Evolutionary conservation across 805 yeast genomes (phyloP).

Genomic region (Cyberlindnera euphorbiiphila): DNA sequence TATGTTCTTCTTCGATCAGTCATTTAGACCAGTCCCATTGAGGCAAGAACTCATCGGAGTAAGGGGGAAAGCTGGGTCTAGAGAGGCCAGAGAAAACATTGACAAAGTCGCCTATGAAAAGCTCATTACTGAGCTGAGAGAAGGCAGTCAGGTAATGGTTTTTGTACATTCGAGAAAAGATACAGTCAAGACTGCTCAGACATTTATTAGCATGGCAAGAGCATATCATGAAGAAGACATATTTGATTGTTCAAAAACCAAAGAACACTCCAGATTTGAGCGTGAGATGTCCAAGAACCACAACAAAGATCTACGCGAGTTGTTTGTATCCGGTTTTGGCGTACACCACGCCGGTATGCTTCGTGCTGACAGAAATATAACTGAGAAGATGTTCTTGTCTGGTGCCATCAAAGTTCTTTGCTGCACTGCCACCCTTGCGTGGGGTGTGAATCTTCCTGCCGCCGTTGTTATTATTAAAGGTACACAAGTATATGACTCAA

Average conservation of each 20-base stretch:
- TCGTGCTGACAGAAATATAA: constrained; percentile 81
- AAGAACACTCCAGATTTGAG: constrained; percentile 40
- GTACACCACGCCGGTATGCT: constrained; percentile 97
- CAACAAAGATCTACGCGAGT: constrained; percentile 75
- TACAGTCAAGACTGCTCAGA: constrained; percentile 77
- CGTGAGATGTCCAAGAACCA: constrained; percentile 69
- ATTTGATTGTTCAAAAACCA: constrained; percentile 54
- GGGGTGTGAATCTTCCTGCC: constrained; percentile 99
- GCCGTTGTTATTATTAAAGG: constrained; percentile 97
- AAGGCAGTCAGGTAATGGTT: constrained; percentile 90
- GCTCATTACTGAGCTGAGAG: constrained; percentile 56
- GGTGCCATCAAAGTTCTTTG: constrained; percentile 89
- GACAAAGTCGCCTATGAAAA: constrained; percentile 78
- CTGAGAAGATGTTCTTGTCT: constrained; percentile 78
- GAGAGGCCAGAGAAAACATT: constrained; percentile 60
- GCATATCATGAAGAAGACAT: constrained; percentile 50
- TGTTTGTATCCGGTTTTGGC: constrained; percentile 82
- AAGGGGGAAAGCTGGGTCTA: constrained; percentile 77
- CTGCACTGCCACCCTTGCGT: constrained; percentile 96
- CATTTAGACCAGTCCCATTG: constrained; percentile 91
- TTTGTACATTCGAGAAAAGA: constrained; percentile 96
- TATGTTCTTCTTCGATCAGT: constrained; percentile 89
- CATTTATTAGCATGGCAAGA: constrained; percentile 64
- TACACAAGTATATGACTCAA: constrained; percentile 91
- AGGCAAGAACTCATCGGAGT: constrained; percentile 87